A percentile compares a stretch with the other conserved stretches of the same genome.
phyloP scores from a whole-genome alignment of 306 rosid species.

The Astragalus membranaceus region DNA sequence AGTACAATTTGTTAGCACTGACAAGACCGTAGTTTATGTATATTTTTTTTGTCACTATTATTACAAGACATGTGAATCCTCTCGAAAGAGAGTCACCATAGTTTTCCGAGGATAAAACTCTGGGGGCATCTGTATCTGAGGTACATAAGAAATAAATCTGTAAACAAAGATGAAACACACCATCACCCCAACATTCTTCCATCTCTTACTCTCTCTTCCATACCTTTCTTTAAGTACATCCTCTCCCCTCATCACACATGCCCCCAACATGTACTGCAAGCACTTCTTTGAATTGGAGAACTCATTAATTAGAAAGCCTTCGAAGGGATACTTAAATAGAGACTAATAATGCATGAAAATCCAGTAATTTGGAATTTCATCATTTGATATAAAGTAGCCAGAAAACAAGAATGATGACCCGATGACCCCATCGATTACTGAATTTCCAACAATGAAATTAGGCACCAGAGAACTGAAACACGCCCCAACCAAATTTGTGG shows the following conservation, averaged over 20 bases:
- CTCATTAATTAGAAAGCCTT: slow-evolving; percentile 85
- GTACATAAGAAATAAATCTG: slow-evolving; percentile 84
- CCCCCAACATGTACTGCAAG: slow-evolving; percentile 65
- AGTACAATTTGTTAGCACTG: slow-evolving; percentile 32
- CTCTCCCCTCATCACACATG: slow-evolving; percentile 57
- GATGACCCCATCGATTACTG: slow-evolving; percentile 76
- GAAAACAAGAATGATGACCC: slow-evolving; percentile 91
- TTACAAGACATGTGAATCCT: slow-evolving; percentile 45
- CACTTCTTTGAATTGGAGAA: slow-evolving; percentile 81
- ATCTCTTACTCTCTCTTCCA: slow-evolving; percentile 62
- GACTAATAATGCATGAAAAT: slow-evolving; percentile 85
- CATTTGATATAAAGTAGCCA: slow-evolving; percentile 84
- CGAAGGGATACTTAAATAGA: slow-evolving; percentile 88
- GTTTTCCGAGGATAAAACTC: slow-evolving; percentile 20
- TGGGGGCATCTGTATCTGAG: slow-evolving; percentile 73
- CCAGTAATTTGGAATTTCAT: slow-evolving; percentile 75
- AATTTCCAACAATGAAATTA: slow-evolving; percentile 89
- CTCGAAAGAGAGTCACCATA: not conserved
- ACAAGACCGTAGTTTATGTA: slow-evolving; percentile 20
- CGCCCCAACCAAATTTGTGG: slow-evolving; percentile 86
- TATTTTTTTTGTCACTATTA: slow-evolving; percentile 17
- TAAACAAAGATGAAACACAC: slow-evolving; percentile 72
- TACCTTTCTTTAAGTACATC: slow-evolving; percentile 70
- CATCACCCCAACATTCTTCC: slow-evolving; percentile 73
- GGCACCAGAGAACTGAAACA: slow-evolving; percentile 91